Evolutionary conservation across 441 rosid species (phyloP).

Genomic region (Syzygium malaccense): DNA sequence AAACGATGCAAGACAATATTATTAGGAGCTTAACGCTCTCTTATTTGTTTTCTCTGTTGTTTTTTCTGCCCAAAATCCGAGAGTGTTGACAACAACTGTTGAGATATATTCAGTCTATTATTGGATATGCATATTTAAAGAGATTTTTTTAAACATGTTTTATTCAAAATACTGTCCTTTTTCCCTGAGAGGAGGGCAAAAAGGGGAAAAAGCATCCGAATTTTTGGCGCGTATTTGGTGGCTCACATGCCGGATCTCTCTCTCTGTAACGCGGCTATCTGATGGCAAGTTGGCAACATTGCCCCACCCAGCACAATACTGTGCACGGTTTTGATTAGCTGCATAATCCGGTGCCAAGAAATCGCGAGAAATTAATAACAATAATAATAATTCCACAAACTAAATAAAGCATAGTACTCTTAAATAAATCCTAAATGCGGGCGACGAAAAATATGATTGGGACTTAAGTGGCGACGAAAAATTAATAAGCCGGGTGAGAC

Average conservation of each 20-base stretch:
- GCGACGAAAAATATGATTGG: too few relatives aligned
- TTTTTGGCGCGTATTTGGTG: not conserved
- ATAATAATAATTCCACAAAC: not conserved
- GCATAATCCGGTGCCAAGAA: not conserved
- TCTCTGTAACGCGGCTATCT: not conserved
- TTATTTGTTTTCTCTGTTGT: not conserved
- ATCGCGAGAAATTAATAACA: not conserved
- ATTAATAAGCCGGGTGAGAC: not conserved
- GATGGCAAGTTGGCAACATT: not conserved
- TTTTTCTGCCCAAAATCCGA: not conserved
- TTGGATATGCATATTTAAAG: not conserved
- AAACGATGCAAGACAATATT: fast-evolving
- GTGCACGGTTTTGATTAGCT: not conserved
- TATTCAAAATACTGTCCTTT: too few relatives aligned
- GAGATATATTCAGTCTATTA: fast-evolving
- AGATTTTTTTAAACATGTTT: too few relatives aligned
- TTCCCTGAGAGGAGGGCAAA: not conserved
- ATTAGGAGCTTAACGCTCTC: fast-evolving
- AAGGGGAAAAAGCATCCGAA: not conserved
- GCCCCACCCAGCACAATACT: not conserved
- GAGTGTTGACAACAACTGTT: fast-evolving
- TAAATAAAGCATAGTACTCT: not conserved
- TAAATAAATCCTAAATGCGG: not conserved
- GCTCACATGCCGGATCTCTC: not conserved
- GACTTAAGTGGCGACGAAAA: too few relatives aligned